Evolutionary conservation across 345 rosid genomes (phyloP).

Genomic region (Eucalyptus caleyi): DNA sequence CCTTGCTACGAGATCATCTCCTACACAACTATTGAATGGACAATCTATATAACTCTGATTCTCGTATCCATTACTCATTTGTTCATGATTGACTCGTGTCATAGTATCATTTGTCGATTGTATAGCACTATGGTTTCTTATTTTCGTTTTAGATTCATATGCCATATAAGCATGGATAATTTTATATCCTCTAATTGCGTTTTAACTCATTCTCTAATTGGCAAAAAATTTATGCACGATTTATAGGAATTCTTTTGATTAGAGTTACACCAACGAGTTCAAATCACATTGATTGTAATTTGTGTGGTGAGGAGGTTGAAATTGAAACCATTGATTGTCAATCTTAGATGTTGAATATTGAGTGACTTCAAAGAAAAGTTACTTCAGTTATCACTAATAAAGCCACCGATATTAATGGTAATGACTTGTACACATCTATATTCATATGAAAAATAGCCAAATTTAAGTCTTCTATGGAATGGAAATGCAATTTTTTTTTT

Average conservation of each 20-base stretch:
- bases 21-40: neutral
- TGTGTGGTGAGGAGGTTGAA: neutral
- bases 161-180: neutral
- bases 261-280: neutral
- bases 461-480: neutral
- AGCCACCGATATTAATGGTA: neutral
- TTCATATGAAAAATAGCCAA: neutral
- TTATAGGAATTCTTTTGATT: neutral
- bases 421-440: neutral
- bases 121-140: neutral
- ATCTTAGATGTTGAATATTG: neutral
- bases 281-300: neutral
- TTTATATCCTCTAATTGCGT: neutral
- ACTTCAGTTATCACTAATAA: neutral
- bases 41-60: neutral
- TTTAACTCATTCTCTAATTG: neutral
- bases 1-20: neutral
- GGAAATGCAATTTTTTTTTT: neutral
- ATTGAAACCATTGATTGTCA: neutral
- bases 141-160: neutral
- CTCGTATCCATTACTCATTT: too few relatives aligned
- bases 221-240: neutral
- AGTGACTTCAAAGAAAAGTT: neutral
- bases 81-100: neutral
- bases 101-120: neutral